Evolutionary conservation across 1,139 yeast genomes (phyloP), one percentile per base, ranked within the genome.

Genomic region (Suhomyces chickasaworum): DNA sequence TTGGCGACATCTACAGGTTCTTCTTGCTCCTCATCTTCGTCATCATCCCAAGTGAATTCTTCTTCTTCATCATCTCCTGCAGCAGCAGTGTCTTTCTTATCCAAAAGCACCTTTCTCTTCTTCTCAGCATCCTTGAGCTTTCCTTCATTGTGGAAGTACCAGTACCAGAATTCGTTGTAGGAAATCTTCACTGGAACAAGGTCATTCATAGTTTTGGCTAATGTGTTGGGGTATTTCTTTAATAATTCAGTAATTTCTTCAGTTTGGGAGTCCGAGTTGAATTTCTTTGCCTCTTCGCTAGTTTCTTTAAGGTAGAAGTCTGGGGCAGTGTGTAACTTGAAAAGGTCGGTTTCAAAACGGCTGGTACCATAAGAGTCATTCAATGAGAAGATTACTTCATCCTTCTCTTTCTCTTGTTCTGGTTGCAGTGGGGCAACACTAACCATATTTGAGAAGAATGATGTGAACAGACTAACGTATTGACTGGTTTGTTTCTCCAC

Each of bases 151-250:
- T 68, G 72, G 63, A 81, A 87, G 66, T 89, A 91, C 39, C 84
- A 75, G 39, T 72, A 69, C 98, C 98, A 91, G 63, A 91, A 91
- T 38, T 71, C 70, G 25, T 75, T 71, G 54, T 83, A 86, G 1
- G 81, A 58, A 13, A 89, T 68, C 52, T 77, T 64, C 2, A 75
- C 79, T 0, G 95, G 95, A 1, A 89, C 96, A 10, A 90, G 61
- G 16, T 72, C 70, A 46, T 83, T 81, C 83, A 83, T 82, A 39
- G 87, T 65, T 34, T 69, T 69, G 27, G 76, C 69, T 51, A 90
- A 75, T 15, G 83, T 77, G 15, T 59, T 56, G 3, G 81, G 76
- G 53, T 83, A 78, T 47, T 69, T 63, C 31, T 55, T 69, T 45
- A 88, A 68, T 25, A 81, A 70, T 0, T 55, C 60, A 2, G 82